Evolutionary conservation across 352 stramenopile genomes (phyloP).

Genomic region (Globisporangium recalcitrans): DNA sequence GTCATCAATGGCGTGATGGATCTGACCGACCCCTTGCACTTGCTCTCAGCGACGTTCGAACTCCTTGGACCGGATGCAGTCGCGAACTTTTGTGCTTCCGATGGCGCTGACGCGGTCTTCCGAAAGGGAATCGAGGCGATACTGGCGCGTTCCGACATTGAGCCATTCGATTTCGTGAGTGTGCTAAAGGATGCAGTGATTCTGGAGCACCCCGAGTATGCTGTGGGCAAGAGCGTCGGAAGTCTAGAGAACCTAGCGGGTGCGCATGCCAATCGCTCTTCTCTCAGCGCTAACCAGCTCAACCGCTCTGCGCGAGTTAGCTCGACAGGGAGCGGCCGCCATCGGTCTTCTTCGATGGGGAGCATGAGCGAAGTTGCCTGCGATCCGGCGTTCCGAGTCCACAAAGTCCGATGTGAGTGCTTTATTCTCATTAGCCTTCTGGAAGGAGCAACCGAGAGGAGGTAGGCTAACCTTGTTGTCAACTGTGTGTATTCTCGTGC

Average conservation of each 20-base stretch:
- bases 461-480: neutral
- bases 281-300: neutral
- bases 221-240: neutral
- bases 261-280: neutral
- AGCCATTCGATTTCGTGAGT: neutral
- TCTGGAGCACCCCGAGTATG: neutral
- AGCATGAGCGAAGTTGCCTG: neutral
- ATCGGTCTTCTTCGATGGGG: neutral
- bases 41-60: neutral
- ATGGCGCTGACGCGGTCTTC: neutral
- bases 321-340: neutral
- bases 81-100: neutral
- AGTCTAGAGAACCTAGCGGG: neutral
- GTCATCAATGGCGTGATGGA: neutral
- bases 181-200: neutral
- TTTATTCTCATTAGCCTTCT: neutral
- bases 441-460: neutral
- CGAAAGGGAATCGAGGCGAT: neutral
- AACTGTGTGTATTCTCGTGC: neutral
- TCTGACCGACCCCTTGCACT: neutral
- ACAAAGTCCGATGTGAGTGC: neutral
- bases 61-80: neutral
- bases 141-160: neutral
- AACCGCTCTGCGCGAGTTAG: neutral
- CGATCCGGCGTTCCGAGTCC: neutral